Evolutionary conservation across 2,329 filamentous ascomycete species (phyloP).

Genomic region (Talaromyces sp.): DNA sequence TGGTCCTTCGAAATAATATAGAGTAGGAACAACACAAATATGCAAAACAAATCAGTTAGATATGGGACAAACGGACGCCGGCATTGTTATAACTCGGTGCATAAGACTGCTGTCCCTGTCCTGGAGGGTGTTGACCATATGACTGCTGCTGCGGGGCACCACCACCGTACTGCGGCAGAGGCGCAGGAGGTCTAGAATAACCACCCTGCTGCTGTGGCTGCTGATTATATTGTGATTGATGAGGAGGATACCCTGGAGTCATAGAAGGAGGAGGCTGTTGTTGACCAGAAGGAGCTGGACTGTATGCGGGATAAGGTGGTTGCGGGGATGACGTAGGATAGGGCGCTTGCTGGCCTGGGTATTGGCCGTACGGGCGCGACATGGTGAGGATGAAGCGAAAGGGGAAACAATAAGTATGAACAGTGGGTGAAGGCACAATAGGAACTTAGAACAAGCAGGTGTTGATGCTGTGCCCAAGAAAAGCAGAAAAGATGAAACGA

Average conservation of each 20-base stretch:
- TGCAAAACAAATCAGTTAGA: background rate
- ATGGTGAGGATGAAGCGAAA: conserved; percentile 24
- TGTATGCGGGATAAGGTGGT: conserved; percentile 31
- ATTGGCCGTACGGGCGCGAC: conserved; percentile 38
- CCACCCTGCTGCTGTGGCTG: conserved; percentile 28
- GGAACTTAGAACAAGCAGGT: background rate
- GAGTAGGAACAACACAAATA: background rate
- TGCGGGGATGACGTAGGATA: conserved; percentile 34
- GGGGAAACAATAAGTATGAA: conserved; percentile 14
- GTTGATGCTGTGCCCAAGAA: background rate
- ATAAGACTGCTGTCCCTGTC: conserved; percentile 24
- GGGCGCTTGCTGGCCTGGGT: conserved; percentile 39
- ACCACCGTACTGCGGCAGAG: conserved; percentile 39
- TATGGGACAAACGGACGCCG: conserved; percentile 21
- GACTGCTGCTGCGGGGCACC: conserved; percentile 27
- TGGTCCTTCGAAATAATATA: background rate
- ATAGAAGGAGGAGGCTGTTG: conserved; percentile 25
- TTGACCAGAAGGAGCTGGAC: conserved; percentile 31
- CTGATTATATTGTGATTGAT: conserved; percentile 19
- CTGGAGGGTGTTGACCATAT: conserved; percentile 31
- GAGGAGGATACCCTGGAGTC: conserved; percentile 37
- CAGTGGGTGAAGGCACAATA: background rate
- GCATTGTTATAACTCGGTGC: conserved; percentile 28
- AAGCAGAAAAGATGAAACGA: background rate
- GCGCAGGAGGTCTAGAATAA: conserved; percentile 43